A percentile compares a stretch with the other conserved stretches of the same genome.
phyloP scores from a whole-genome alignment of 108 stramenopile species.

The Cylindrotheca fusiformis region DNA sequence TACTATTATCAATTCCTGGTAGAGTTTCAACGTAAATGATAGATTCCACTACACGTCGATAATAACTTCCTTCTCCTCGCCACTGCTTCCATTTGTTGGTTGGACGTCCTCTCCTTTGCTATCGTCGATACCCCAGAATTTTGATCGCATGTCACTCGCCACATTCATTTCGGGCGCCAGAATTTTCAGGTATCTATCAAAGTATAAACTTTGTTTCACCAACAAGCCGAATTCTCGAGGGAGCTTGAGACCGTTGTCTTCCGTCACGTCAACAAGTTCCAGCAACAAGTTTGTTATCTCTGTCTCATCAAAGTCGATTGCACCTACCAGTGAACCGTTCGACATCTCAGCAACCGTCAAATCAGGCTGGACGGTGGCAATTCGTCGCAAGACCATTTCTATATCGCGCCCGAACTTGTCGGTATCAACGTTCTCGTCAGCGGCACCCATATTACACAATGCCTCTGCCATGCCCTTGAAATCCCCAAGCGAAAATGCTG shows the following conservation, averaged over 20 bases:
- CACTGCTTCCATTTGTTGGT: conserved; percentile 6
- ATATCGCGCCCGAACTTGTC: conserved; percentile 86
- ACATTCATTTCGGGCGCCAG: conserved; percentile 92
- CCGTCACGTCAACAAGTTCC: conserved; percentile 89
- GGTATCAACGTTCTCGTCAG: conserved; percentile 85
- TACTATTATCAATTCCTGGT: conserved; percentile 1
- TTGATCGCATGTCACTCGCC: conserved; percentile 62
- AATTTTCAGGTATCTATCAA: conserved; percentile 94
- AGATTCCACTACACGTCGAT: conserved; percentile 30
- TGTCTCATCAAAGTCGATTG: conserved; percentile 72
- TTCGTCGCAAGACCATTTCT: conserved; percentile 66
- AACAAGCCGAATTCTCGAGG: conserved; percentile 95
- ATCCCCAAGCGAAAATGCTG: conserved; percentile 71
- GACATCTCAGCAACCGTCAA: conserved; percentile 53
- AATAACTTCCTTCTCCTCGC: conserved; percentile 14
- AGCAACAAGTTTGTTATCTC: conserved; percentile 88
- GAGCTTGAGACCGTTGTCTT: conserved; percentile 91
- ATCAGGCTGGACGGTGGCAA: conserved; percentile 76
- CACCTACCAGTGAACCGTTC: conserved; percentile 49
- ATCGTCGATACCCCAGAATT: neutral
- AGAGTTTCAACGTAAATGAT: conserved; percentile 1
- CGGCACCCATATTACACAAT: conserved; percentile 86
- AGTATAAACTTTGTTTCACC: conserved; percentile 96
- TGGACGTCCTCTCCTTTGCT: conserved; percentile 4
- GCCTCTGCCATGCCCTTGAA: conserved; percentile 88